A percentile compares a stretch with the other conserved stretches of the same genome.
Conservation (phyloP, 2,329 filamentous ascomycete species). For the Ophiocordyceps australis region DNA sequence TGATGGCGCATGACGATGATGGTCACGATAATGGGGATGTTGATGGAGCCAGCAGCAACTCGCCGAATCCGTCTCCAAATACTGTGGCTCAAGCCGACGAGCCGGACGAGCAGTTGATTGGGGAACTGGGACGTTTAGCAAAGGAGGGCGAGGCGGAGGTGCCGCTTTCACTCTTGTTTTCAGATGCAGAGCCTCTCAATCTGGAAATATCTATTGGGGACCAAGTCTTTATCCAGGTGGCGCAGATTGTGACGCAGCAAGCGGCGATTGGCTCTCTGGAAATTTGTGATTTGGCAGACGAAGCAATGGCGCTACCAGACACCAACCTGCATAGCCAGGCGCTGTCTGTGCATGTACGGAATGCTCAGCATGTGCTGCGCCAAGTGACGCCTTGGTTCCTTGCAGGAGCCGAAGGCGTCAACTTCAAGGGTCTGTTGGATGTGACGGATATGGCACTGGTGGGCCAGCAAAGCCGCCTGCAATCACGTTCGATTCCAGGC, state of each 20-base stretch:
- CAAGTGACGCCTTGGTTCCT: constrained; percentile 25
- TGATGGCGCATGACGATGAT: constrained; percentile 29
- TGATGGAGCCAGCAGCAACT: too few relatives aligned
- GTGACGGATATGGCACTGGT: constrained; percentile 37
- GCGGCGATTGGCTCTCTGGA: constrained; percentile 33
- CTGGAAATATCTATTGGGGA: constrained; percentile 28
- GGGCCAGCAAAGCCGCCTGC: constrained; percentile 31
- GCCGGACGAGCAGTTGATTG: constrained; percentile 24
- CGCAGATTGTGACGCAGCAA: constrained; percentile 56
- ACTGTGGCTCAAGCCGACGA: constrained; percentile 28
- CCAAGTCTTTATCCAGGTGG: constrained; percentile 45
- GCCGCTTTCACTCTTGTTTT: constrained; percentile 35
- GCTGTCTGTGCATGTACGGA: constrained; percentile 22
- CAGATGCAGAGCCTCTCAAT: constrained; percentile 35
- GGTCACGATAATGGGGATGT: too few relatives aligned
- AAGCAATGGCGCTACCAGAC: constrained; percentile 6
- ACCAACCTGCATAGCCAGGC: constrained; percentile 19
- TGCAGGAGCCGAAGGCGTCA: constrained; percentile 16
- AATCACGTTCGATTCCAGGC: constrained; percentile 25
- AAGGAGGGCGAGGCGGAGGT: constrained; percentile 29
- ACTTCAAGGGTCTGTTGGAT: constrained; percentile 30
- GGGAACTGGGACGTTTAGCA: constrained; percentile 29
- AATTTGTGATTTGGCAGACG: constrained; percentile 9
- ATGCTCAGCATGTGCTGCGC: constrained; percentile 28
- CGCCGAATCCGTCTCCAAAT: constrained; percentile 30